Evolutionary conservation across 371 early-diverging fungal genomes (phyloP).

Genomic region (Mucor sp.): DNA sequence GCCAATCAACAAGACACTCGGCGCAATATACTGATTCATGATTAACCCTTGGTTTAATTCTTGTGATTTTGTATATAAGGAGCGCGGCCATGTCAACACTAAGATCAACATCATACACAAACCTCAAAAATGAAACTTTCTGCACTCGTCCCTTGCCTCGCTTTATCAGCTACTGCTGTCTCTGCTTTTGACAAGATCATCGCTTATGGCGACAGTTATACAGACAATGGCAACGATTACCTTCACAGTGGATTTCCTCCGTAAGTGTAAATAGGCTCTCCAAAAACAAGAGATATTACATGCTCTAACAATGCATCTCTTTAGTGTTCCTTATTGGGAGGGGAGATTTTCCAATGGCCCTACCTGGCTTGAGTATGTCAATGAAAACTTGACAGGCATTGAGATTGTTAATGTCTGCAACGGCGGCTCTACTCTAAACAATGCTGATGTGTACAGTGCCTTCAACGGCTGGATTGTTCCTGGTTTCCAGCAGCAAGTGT

Average conservation of each 20-base stretch:
- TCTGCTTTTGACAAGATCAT: slow-evolving; percentile 23
- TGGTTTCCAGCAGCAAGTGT: slow-evolving; percentile 21
- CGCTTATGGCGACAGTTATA: slow-evolving; percentile 30
- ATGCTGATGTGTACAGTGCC: slow-evolving; percentile 21
- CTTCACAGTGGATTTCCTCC: slow-evolving; percentile 21
- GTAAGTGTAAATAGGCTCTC: no score
- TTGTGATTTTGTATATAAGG: neutral
- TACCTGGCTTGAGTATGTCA: slow-evolving; percentile 56
- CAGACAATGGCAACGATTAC: slow-evolving; percentile 30
- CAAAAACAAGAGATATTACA: no score
- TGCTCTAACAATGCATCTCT: no score
- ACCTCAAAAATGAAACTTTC: neutral
- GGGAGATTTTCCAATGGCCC: slow-evolving; percentile 62
- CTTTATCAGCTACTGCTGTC: slow-evolving; percentile 9
- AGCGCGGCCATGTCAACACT: neutral
- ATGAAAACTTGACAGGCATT: slow-evolving; percentile 24
- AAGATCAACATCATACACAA: no score
- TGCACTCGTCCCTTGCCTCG: neutral
- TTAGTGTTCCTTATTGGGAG: slow-evolving; percentile 39
- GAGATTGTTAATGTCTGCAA: slow-evolving; percentile 30
- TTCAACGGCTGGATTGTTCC: slow-evolving; percentile 28
- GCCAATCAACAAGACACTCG: neutral
- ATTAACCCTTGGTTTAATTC: neutral
- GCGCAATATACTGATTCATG: neutral
- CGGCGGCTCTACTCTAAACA: slow-evolving; percentile 59